Evolutionary conservation across 2,329 filamentous ascomycete species (phyloP).

Genomic region (Colletotrichum sansevieriae): DNA sequence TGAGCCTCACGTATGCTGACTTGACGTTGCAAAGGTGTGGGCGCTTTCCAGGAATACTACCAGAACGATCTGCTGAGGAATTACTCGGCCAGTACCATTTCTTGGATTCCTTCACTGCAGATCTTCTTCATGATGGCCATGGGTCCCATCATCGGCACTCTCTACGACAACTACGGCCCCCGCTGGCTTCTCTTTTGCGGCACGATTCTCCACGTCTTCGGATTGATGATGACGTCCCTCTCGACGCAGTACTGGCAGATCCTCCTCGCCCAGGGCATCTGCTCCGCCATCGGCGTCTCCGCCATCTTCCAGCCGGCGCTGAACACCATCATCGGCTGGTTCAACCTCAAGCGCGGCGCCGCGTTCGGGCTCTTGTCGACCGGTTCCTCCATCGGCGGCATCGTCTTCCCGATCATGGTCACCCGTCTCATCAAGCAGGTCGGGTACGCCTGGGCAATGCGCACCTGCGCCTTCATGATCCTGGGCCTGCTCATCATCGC

Average conservation of each 20-base stretch:
- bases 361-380: constrained; percentile 54
- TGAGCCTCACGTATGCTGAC: constrained; percentile 27
- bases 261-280: constrained; percentile 55
- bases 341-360: constrained; percentile 50
- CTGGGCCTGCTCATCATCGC: constrained; percentile 50
- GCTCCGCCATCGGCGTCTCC: constrained; percentile 52
- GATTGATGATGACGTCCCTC: constrained; percentile 73
- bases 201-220: constrained; percentile 69
- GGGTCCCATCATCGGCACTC: constrained; percentile 72
- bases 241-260: constrained; percentile 57
- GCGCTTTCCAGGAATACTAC: constrained; percentile 72
- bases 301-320: constrained; percentile 53
- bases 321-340: constrained; percentile 51
- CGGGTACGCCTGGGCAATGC: constrained; percentile 57
- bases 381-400: constrained; percentile 54
- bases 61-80: constrained; percentile 59
- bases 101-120: constrained; percentile 73
- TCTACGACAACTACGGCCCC: constrained; percentile 75
- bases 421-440: constrained; percentile 50
- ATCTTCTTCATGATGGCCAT: constrained; percentile 66
- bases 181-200: constrained; percentile 66
- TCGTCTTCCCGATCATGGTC: constrained; percentile 58
- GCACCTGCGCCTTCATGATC: constrained; percentile 54
- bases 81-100: constrained; percentile 67
- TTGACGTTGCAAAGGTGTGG: constrained; percentile 50